These are phyloP conservation scores for Clavariopsis aquatica DNA, from an alignment of 495 filamentous ascomycete species.

Conservation along the genomic window DNA sequence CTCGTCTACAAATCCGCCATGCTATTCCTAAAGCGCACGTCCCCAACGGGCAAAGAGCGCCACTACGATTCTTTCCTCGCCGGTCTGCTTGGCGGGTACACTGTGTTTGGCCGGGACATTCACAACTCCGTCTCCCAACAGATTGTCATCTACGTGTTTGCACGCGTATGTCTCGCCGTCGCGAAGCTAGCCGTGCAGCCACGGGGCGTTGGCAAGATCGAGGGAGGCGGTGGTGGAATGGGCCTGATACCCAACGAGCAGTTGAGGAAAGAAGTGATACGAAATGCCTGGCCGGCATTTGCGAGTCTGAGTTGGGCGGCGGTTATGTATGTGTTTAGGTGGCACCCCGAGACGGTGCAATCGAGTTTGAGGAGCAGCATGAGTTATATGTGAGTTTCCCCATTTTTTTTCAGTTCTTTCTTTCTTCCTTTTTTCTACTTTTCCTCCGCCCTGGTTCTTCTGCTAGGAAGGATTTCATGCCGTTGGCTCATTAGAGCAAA, in stretches of 20 bases:
- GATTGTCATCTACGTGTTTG: slow-evolving; percentile 98
- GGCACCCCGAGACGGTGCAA: slow-evolving; percentile 87
- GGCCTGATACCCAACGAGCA: slow-evolving; percentile 46
- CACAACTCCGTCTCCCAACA: slow-evolving; percentile 88
- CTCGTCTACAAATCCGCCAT: slow-evolving; percentile 82
- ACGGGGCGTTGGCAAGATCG: slow-evolving; percentile 38
- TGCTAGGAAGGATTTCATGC: no score
- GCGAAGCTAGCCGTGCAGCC: slow-evolving; percentile 80
- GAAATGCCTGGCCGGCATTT: slow-evolving; percentile 87
- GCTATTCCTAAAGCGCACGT: slow-evolving; percentile 66
- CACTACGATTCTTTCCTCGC: slow-evolving; percentile 83
- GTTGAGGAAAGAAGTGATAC: slow-evolving; percentile 55
- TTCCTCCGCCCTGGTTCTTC: no score
- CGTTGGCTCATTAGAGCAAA: neutral
- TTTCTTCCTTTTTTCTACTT: neutral
- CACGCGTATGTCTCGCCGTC: slow-evolving; percentile 78
- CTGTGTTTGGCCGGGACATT: slow-evolving; percentile 83
- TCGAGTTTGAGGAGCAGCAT: slow-evolving; percentile 91
- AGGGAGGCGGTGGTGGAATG: slow-evolving; percentile 46
- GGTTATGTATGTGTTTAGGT: slow-evolving; percentile 95
- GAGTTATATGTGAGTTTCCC: slow-evolving; percentile 83
- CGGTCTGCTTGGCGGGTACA: slow-evolving; percentile 87
- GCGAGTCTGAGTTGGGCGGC: slow-evolving; percentile 82
- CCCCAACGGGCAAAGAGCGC: slow-evolving; percentile 61
- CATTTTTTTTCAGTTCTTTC: neutral